A percentile compares a stretch with the other conserved stretches of the same genome.
Conservation (phyloP, 805 yeast species). For the Millerozyma miso region DNA sequence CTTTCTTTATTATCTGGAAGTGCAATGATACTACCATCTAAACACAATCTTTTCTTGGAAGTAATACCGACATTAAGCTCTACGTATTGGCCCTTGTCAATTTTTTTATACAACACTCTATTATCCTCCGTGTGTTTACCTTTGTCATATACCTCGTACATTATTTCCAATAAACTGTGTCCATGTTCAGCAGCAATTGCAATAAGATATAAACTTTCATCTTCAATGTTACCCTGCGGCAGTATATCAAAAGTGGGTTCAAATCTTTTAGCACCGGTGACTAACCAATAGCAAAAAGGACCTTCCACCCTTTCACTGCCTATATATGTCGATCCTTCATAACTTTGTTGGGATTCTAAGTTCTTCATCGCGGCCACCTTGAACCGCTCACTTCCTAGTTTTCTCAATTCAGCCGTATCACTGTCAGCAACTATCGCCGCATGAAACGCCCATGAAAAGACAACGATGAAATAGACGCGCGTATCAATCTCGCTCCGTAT, state of each 20-base stretch:
- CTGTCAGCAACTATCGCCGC: conserved; percentile 80
- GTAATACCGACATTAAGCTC: conserved; percentile 10
- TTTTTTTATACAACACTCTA: conserved; percentile 42
- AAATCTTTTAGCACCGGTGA: conserved; percentile 52
- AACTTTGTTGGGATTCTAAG: conserved; percentile 46
- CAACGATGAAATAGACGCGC: conserved; percentile 49
- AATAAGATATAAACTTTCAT: conserved; percentile 42
- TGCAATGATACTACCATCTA: conserved; percentile 57
- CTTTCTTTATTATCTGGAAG: conserved; percentile 19
- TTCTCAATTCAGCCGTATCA: conserved; percentile 63
- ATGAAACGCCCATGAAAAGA: conserved; percentile 82
- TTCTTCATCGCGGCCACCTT: conserved; percentile 60
- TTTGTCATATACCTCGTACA: conserved; percentile 52
- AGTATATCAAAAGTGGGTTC: conserved; percentile 62
- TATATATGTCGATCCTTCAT: conserved; percentile 38
- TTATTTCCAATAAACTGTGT: conserved; percentile 46
- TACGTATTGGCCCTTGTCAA: conserved; percentile 24
- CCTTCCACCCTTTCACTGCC: conserved; percentile 19
- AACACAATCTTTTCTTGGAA: conserved; percentile 47
- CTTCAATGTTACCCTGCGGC: conserved; percentile 49
- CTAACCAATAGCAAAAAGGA: conserved; percentile 56
- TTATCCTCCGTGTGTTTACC: conserved; percentile 52
- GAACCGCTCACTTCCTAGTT: conserved; percentile 64
- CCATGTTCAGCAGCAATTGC: conserved; percentile 37
- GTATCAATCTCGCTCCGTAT: conserved; percentile 11